phyloP scores from a whole-genome alignment of 257 asterid genomes.

The Solanum bulbocastanum region DNA sequence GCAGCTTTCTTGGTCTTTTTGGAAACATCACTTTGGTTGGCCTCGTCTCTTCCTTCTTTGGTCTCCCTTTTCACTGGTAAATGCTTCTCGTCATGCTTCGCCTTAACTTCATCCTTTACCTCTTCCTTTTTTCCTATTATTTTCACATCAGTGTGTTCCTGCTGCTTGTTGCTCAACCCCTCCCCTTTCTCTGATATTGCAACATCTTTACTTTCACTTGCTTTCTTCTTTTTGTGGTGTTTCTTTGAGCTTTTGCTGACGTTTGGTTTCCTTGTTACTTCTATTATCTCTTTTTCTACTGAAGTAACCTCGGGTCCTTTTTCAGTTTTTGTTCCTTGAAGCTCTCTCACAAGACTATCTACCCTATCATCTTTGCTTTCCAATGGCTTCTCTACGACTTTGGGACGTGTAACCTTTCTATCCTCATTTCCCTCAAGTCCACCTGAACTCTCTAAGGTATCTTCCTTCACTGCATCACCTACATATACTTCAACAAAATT shows the following conservation, averaged over 20 bases:
- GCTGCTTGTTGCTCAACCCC: not conserved
- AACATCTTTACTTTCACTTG: not conserved
- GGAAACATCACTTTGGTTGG: not conserved
- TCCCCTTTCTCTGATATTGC: not conserved
- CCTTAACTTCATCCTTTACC: not conserved
- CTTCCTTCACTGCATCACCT: conserved; percentile 2
- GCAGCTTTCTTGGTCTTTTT: conserved; percentile 1
- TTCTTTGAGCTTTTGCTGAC: not conserved
- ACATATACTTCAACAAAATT: not conserved
- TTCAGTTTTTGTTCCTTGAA: not conserved
- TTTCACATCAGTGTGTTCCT: not conserved
- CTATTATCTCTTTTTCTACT: not conserved
- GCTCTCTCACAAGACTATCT: not conserved
- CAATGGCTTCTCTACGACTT: not conserved
- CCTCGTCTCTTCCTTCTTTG: not conserved
- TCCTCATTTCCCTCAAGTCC: not conserved
- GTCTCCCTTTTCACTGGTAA: not conserved
- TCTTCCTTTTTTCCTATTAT: not conserved
- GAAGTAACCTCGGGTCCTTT: not conserved
- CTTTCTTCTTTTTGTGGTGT: conserved; percentile 6
- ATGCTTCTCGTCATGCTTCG: not conserved
- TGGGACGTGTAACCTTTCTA: not conserved
- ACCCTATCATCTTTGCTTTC: not conserved
- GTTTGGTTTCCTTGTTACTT: conserved; percentile 2
- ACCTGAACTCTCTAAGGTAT: not conserved